Percentiles rank a stretch among this genome's conserved stretches.
Conservation (phyloP, 2,329 filamentous ascomycete species). For the Alternaria brassicae region DNA sequence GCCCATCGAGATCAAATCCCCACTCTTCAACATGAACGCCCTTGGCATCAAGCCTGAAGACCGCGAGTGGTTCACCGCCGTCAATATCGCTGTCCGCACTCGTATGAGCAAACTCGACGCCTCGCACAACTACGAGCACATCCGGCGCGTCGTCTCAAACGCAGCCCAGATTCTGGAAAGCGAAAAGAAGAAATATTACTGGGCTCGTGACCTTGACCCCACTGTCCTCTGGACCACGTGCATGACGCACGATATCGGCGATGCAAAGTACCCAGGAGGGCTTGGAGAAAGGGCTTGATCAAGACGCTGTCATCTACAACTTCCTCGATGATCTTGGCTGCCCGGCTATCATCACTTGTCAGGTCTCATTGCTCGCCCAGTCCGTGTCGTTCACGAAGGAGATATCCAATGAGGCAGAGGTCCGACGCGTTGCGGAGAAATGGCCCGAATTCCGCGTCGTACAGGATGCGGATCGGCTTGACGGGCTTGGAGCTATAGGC, state of each 20-base stretch:
- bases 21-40: neutral
- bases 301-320: neutral
- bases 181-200: neutral
- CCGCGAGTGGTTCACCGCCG: neutral
- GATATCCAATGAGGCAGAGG: neutral
- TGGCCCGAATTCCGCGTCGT: neutral
- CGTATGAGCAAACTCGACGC: neutral
- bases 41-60: neutral
- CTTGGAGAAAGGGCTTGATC: too few species aligned
- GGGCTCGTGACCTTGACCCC: neutral
- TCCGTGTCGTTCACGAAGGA: neutral
- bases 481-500: neutral
- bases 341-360: neutral
- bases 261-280: neutral
- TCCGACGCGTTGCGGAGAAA: neutral
- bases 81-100: neutral
- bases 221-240: neutral
- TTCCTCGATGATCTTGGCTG: neutral
- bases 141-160: conserved; percentile 1
- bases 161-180: neutral
- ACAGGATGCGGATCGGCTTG: neutral
- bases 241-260: neutral
- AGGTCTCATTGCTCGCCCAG: neutral
- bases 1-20: neutral
- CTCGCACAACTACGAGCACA: neutral